These are phyloP conservation scores for Tilletia setariae DNA, from an alignment of 1,284 basidiomycete species.

Conservation along the genomic window DNA sequence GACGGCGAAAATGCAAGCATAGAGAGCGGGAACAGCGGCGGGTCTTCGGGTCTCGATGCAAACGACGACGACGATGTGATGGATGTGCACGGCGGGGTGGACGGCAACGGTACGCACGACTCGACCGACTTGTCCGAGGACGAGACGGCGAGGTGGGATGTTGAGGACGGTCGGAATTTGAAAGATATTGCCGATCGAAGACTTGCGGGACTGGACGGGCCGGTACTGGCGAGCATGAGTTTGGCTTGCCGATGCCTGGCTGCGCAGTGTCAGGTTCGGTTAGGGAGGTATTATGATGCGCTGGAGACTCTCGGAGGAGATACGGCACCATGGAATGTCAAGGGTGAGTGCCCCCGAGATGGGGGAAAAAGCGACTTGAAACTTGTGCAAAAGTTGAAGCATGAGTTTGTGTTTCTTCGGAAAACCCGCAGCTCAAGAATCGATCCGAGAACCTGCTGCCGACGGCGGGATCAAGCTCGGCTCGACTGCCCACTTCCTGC, in stretches of 20 bases:
- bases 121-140: constrained; percentile 1
- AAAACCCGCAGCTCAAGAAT: neutral
- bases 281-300: constrained; percentile 89
- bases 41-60: neutral
- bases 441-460: constrained; percentile 29
- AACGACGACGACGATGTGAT: neutral
- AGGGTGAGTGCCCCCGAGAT: no score
- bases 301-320: constrained; percentile 85
- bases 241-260: constrained; percentile 83
- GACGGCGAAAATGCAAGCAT: constrained; percentile 12
- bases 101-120: neutral
- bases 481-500: constrained; percentile 73
- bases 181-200: constrained; percentile 55
- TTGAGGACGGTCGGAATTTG: constrained; percentile 75
- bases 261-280: constrained; percentile 86
- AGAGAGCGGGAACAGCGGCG: constrained; percentile 14
- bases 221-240: constrained; percentile 44
- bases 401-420: neutral
- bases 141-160: constrained; percentile 16
- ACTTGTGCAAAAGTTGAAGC: no score
- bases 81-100: neutral
- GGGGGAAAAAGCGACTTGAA: no score
- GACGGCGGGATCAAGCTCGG: constrained; percentile 56
- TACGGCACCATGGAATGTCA: constrained; percentile 34
- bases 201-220: constrained; percentile 30